Evolutionary conservation across 2,329 filamentous ascomycete genomes (phyloP), one percentile per base, ranked within the genome.

Genomic region (Alternaria conjuncta): DNA sequence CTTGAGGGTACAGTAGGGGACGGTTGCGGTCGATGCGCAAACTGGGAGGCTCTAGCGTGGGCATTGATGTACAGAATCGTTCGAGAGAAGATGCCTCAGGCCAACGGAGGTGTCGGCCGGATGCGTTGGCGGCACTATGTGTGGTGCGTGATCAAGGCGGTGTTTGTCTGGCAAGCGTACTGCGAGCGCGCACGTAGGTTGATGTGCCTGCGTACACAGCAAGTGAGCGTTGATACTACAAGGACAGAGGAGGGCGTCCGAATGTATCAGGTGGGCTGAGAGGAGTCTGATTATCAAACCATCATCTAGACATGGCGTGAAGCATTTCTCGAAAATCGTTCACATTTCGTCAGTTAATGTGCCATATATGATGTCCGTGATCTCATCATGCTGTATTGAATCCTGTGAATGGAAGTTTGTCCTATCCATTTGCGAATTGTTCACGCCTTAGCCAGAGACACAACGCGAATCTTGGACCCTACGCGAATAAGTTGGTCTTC

Each of bases 111-210:
- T 15, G 10, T 61, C 32, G 4, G 8, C 4, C 18, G 18, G n/a
- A 26, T 9, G 1, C 46, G 20, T 26, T 60, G 56, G 45, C 15
- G 32, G 32, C 30, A 45, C 10, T 32, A 60, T 12, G 30, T 63
- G 10, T 26, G 25, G 50, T 50, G 50, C 23, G 32, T 63, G 7
- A 12, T 55, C 28, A 55, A 55, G 12, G 57, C 36, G 10, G 13
- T 63, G 45, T 25, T 60, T 21, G 43, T 55, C 0, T 55, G 56
- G 26, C 55, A 62, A 41, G 60, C 55, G 11, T 61, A 61, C 36
- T 51, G 36, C 45, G 21, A 23, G 7, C 46, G 46, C 6, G 54
- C 20, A 21, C 51, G 45, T 9, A 25, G 5, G 20, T 13, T 56
- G 21, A 26, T 26, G 26, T 50, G 26, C 25, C n/a, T 20, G 47